Evolutionary conservation across 805 yeast genomes (phyloP).

Genomic region (Cyberlindnera euphorbiiphila): DNA sequence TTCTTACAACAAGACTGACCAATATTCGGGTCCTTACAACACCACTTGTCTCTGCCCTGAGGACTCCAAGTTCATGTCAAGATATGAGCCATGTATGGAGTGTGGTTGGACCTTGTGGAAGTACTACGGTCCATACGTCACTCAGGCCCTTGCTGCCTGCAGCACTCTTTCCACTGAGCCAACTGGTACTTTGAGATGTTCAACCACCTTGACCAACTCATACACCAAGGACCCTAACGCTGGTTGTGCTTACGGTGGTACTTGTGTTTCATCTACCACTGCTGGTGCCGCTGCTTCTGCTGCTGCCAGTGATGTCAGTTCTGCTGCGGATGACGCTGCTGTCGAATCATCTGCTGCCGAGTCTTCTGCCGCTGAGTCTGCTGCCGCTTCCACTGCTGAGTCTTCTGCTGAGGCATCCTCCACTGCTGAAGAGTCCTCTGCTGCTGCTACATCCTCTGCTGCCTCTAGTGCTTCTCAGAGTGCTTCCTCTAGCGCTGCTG

Average conservation of each 20-base stretch:
- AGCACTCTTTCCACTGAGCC: conserved; percentile 30
- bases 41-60: conserved; percentile 31
- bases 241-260: conserved; percentile 19
- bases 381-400: not conserved
- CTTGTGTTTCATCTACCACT: conserved; percentile 11
- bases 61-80: conserved; percentile 26
- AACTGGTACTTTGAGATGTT: conserved; percentile 33
- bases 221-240: conserved; percentile 20
- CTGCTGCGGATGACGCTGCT: conserved; percentile 14
- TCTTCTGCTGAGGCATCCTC: conserved; percentile 13
- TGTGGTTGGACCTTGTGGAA: conserved; percentile 41
- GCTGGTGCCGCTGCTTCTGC: conserved; percentile 2
- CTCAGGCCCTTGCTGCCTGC: conserved; percentile 32
- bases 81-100: conserved; percentile 33
- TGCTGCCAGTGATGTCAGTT: conserved; percentile 1
- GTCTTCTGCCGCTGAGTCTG: conserved; percentile 5
- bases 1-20: conserved; percentile 20
- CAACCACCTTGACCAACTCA: conserved; percentile 22
- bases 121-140: conserved; percentile 32
- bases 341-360: conserved; percentile 9
- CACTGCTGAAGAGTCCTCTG: conserved; percentile 10
- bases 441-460: conserved; percentile 3
- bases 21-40: conserved; percentile 30
- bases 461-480: not conserved
- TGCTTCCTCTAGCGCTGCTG: not conserved